Percentiles rank a stretch among this genome's conserved stretches.
Conservation (phyloP, 1,284 basidiomycete genomes). For the Leccinum subrobustum region DNA sequence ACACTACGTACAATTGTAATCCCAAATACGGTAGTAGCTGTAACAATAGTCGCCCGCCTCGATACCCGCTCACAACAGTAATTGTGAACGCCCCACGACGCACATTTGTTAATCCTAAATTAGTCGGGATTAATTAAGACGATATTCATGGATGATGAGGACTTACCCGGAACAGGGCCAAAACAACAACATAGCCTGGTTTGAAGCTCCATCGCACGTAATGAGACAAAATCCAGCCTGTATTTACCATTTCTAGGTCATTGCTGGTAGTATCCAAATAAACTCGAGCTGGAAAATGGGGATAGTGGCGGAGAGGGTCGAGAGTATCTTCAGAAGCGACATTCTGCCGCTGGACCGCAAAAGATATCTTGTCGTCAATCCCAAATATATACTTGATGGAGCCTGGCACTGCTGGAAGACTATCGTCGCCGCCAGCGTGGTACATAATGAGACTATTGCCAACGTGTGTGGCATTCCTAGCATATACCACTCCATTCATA, state of each 20-base stretch:
- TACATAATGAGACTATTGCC: slow-evolving; percentile 8
- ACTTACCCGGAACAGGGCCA: background rate
- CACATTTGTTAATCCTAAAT: background rate
- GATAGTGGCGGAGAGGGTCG: background rate
- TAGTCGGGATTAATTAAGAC: background rate
- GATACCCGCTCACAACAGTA: background rate
- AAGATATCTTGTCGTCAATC: background rate
- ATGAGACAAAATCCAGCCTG: background rate
- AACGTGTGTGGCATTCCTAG: slow-evolving; percentile 1
- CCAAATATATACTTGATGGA: slow-evolving; percentile 13
- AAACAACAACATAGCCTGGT: background rate
- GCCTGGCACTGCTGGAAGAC: background rate
- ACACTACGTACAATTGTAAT: background rate
- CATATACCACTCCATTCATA: background rate
- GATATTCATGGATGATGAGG: background rate
- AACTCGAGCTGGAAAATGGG: background rate
- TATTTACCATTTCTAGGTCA: background rate
- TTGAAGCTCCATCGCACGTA: background rate
- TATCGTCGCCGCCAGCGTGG: background rate
- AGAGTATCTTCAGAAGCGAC: background rate
- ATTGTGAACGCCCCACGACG: background rate
- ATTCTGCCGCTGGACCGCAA: slow-evolving; percentile 2
- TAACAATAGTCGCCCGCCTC: background rate
- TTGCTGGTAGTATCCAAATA: background rate
- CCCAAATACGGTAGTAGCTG: background rate